Conservation (phyloP, 257 asterid genomes). For the Gentiana macrophylla region DNA sequence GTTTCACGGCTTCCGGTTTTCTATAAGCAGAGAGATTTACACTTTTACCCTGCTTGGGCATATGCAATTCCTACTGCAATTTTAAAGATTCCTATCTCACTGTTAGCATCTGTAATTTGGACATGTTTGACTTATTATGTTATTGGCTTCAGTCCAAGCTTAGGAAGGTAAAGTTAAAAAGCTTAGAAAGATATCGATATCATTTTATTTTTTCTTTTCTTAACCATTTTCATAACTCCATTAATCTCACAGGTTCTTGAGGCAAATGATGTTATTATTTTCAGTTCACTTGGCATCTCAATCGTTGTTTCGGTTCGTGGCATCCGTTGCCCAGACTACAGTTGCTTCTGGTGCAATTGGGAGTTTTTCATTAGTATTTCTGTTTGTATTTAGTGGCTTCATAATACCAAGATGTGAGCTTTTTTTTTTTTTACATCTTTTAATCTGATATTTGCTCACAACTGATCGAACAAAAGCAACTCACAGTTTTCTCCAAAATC, state of each 20-base stretch:
- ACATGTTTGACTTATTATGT: slow-evolving; percentile 40
- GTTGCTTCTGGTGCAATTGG: slow-evolving; percentile 43
- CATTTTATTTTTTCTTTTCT: background rate
- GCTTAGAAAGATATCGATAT: background rate
- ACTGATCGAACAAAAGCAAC: background rate
- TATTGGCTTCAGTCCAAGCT: slow-evolving; percentile 40
- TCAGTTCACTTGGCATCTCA: slow-evolving; percentile 39
- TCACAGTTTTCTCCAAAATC: background rate
- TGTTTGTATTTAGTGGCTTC: slow-evolving; percentile 44
- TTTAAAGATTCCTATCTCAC: slow-evolving; percentile 40
- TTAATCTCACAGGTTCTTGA: slow-evolving; percentile 34
- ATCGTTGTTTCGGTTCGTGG: slow-evolving; percentile 57
- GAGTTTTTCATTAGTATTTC: slow-evolving; percentile 26
- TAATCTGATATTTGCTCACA: too few species aligned
- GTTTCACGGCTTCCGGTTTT: slow-evolving; percentile 33
- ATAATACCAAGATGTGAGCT: slow-evolving; percentile 44
- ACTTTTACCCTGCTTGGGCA: slow-evolving; percentile 50
- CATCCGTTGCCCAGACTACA: slow-evolving; percentile 29
- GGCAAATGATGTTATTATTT: slow-evolving; percentile 32
- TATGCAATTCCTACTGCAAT: slow-evolving; percentile 34
- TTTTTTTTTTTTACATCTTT: background rate
- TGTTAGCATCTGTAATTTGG: slow-evolving; percentile 37
- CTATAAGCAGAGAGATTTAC: slow-evolving; percentile 40
- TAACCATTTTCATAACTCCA: background rate
- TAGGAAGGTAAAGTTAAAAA: slow-evolving; percentile 35